Conservation (phyloP, 345 rosid species). For the Populus pruinosa region DNA sequence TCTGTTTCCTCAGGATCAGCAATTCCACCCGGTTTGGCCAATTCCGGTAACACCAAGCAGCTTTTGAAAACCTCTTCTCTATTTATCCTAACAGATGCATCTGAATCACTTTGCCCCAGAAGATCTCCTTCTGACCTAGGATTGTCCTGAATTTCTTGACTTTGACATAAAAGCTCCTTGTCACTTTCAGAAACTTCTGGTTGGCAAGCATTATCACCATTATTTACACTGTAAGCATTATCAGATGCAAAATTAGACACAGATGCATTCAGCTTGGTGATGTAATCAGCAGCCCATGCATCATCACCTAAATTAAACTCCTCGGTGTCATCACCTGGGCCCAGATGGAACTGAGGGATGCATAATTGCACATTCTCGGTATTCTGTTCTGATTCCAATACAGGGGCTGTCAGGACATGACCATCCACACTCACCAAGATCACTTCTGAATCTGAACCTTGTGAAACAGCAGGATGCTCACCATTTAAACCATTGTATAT, state of each 20-base stretch:
- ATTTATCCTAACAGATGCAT: slow-evolving; percentile 26
- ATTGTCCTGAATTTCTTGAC: slow-evolving; percentile 23
- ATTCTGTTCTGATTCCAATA: slow-evolving; percentile 57
- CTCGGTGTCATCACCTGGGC: slow-evolving; percentile 65
- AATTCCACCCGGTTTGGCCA: slow-evolving; percentile 34
- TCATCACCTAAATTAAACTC: slow-evolving; percentile 57
- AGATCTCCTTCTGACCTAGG: slow-evolving; percentile 23
- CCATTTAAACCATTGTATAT: slow-evolving; percentile 47
- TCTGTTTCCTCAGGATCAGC: slow-evolving; percentile 22
- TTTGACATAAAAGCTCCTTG: slow-evolving; percentile 31
- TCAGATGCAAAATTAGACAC: slow-evolving; percentile 26
- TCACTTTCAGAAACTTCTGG: slow-evolving; percentile 35
- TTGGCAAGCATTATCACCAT: slow-evolving; percentile 20
- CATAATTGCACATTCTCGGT: slow-evolving; percentile 51
- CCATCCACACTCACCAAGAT: slow-evolving; percentile 87
- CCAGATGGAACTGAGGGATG: slow-evolving; percentile 81
- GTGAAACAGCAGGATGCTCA: slow-evolving; percentile 45
- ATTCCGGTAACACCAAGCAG: slow-evolving; percentile 44
- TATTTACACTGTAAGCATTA: slow-evolving; percentile 15
- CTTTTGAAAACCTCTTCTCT: slow-evolving; percentile 45
- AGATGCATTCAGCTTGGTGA: slow-evolving; percentile 39
- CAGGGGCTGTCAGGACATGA: slow-evolving; percentile 73
- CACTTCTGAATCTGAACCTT: slow-evolving; percentile 58
- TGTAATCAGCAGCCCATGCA: slow-evolving; percentile 48
- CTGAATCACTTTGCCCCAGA: slow-evolving; percentile 20